Percentiles rank a stretch among this genome's conserved stretches.
Conservation (phyloP, 495 filamentous ascomycete species). For the Aspergillus nidulans region DNA sequence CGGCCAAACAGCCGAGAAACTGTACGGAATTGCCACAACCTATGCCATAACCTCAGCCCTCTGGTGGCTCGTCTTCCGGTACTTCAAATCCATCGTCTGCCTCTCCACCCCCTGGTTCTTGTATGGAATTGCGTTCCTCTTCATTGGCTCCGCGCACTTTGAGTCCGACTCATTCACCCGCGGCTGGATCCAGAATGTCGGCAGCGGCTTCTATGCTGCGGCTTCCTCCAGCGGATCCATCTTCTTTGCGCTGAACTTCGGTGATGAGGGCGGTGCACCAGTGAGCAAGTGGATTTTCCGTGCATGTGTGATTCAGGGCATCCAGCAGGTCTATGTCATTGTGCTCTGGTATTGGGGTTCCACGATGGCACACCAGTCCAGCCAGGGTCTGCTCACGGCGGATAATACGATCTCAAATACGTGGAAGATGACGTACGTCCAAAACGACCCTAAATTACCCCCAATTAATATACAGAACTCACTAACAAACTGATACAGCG, state of each 20-base stretch:
- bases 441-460: not conserved
- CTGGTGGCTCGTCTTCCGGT: constrained; percentile 64
- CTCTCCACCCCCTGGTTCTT: constrained; percentile 59
- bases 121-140: constrained; percentile 60
- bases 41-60: constrained; percentile 56
- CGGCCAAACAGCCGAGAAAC: constrained; percentile 56
- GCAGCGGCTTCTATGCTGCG: constrained; percentile 40
- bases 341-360: constrained; percentile 52
- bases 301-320: constrained; percentile 46
- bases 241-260: constrained; percentile 49
- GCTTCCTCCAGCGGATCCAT: constrained; percentile 46
- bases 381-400: constrained; percentile 25
- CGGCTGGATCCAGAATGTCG: constrained; percentile 48
- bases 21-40: constrained; percentile 63
- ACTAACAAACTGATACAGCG: constrained; percentile 16
- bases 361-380: constrained; percentile 31
- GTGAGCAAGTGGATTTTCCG: constrained; percentile 48
- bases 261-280: constrained; percentile 45
- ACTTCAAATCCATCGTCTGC: constrained; percentile 55
- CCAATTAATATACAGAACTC: not conserved
- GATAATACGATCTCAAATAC: constrained; percentile 34
- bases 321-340: constrained; percentile 45
- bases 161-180: constrained; percentile 34
- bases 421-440: constrained; percentile 42
- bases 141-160: constrained; percentile 64